These are phyloP conservation scores for Mitragyna speciosa DNA, from an alignment of 257 asterid species.

Conservation along the genomic window DNA sequence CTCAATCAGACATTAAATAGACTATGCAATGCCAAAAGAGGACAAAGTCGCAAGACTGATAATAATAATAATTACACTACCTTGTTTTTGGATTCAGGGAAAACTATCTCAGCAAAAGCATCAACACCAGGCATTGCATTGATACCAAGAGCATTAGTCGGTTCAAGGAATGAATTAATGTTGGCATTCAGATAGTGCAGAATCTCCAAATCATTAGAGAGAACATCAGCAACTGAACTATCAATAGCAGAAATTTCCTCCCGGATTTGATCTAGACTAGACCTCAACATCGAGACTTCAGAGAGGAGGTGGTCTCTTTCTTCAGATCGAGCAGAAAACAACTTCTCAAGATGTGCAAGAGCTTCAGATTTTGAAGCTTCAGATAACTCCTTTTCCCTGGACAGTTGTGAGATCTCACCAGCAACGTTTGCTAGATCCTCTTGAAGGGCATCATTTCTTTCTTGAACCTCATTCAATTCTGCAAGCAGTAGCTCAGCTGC, in stretches of 20 bases:
- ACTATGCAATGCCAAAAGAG: not conserved
- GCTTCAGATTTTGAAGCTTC: slow-evolving; percentile 69
- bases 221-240: slow-evolving; percentile 57
- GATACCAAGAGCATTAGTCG: slow-evolving; percentile 30
- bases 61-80: slow-evolving; percentile 30
- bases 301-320: slow-evolving; percentile 68
- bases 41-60: not conserved
- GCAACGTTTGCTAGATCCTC: slow-evolving; percentile 70
- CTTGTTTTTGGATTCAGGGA: slow-evolving; percentile 47
- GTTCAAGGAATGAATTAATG: slow-evolving; percentile 47
- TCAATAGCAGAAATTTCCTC: slow-evolving; percentile 54
- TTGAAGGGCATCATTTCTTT: slow-evolving; percentile 85
- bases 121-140: slow-evolving; percentile 37
- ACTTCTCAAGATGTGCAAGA: slow-evolving; percentile 58
- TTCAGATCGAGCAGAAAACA: slow-evolving; percentile 51
- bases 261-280: slow-evolving; percentile 50
- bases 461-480: slow-evolving; percentile 97
- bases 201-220: slow-evolving; percentile 66
- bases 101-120: slow-evolving; percentile 24
- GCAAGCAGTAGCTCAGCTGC: slow-evolving; percentile 92
- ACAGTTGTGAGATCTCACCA: slow-evolving; percentile 58
- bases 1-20: not conserved
- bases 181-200: slow-evolving; percentile 49
- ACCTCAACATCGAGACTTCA: slow-evolving; percentile 54
- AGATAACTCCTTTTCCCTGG: slow-evolving; percentile 59